Evolutionary conservation across 164 flowering plant genomes (phyloP).

Genomic region (Umbellularia californica): DNA sequence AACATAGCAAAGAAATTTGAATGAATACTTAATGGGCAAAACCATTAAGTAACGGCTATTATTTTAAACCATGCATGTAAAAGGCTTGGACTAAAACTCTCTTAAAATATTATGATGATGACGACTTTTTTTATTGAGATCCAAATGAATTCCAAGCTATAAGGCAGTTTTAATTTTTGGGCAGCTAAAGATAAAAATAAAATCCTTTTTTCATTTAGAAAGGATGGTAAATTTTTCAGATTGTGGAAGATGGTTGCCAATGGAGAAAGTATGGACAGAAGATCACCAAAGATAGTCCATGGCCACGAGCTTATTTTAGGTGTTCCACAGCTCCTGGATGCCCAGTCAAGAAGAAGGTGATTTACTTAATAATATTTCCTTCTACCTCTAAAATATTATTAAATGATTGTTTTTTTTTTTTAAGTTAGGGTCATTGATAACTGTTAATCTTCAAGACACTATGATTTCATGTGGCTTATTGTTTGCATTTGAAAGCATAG

Average conservation of each 20-base stretch:
- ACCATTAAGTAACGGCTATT: no score
- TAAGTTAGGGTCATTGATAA: not conserved
- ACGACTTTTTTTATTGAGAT: no score
- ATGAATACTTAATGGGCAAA: no score
- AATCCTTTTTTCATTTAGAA: not conserved
- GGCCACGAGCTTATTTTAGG: conserved; percentile 55
- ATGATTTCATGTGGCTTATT: no score
- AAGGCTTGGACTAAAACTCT: no score
- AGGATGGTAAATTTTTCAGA: conserved; percentile 17
- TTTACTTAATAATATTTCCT: not conserved
- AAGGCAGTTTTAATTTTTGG: not conserved
- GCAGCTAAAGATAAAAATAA: not conserved
- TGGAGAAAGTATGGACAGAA: conserved; percentile 75
- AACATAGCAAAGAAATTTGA: no score
- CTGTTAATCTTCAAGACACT: no score
- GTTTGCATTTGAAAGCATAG: no score
- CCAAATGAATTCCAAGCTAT: not conserved
- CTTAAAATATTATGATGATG: not conserved
- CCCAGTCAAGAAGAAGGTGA: conserved; percentile 60
- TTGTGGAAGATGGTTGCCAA: conserved; percentile 56
- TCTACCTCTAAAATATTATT: not conserved
- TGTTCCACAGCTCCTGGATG: conserved; percentile 51
- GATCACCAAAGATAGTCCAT: conserved; percentile 52
- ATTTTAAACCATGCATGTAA: no score
- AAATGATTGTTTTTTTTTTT: not conserved